A percentile compares a stretch with the other conserved stretches of the same genome.
Evolutionary conservation across 2,329 filamentous ascomycete genomes (phyloP).

Genomic region (Alternaria triticimaculans): DNA sequence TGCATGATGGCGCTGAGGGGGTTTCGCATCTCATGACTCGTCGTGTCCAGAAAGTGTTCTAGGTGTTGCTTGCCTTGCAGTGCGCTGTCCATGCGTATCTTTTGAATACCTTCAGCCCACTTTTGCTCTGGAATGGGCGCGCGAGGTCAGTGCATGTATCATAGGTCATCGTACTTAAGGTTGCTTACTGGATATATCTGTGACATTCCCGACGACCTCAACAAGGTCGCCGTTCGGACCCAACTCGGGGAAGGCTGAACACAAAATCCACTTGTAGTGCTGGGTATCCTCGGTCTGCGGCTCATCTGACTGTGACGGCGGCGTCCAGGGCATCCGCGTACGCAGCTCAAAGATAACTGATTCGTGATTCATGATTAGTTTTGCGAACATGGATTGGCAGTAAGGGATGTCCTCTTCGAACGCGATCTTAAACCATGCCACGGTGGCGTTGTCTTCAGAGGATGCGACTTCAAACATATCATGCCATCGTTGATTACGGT

Average conservation of each 20-base stretch:
- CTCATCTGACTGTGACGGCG: constrained; percentile 21
- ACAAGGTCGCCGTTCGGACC: constrained; percentile 29
- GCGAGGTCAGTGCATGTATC: not conserved
- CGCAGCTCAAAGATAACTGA: constrained; percentile 48
- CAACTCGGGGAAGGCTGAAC: constrained; percentile 39
- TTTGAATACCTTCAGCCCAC: constrained; percentile 45
- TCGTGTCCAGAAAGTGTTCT: constrained; percentile 47
- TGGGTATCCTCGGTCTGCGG: constrained; percentile 17
- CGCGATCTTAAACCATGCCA: constrained; percentile 26
- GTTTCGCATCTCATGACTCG: constrained; percentile 54
- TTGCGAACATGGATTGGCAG: constrained; percentile 41
- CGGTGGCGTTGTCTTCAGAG: constrained; percentile 21
- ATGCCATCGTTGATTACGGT: constrained; percentile 51
- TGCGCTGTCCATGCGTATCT: constrained; percentile 36
- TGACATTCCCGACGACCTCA: constrained; percentile 45
- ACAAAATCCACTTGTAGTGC: constrained; percentile 39
- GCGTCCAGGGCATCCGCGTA: constrained; percentile 46
- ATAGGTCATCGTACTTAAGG: not conserved
- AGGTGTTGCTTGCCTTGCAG: constrained; percentile 44
- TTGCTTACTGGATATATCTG: constrained; percentile 39
- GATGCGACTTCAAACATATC: constrained; percentile 39
- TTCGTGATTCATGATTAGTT: constrained; percentile 39
- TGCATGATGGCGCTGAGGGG: constrained; percentile 53
- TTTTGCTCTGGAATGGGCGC: constrained; percentile 32
- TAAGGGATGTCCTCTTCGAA: constrained; percentile 46